Conservation (phyloP, 129 eudicot genomes). For the Flaveria robusta region DNA sequence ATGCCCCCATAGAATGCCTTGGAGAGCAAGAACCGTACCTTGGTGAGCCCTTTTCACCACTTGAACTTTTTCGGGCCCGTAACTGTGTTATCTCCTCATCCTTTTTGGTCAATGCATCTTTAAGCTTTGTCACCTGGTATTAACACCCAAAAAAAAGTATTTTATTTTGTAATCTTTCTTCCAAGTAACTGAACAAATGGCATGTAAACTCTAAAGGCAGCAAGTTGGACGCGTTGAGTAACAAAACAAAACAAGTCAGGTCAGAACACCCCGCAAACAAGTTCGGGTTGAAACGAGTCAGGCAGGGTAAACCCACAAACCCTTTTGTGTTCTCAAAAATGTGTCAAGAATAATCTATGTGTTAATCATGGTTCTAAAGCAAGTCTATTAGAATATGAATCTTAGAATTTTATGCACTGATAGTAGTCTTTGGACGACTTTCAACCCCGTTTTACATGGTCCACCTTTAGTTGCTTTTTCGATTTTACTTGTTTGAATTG, state of each 20-base stretch:
- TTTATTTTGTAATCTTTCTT: neutral
- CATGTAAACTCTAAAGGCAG: neutral
- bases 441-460: neutral
- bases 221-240: neutral
- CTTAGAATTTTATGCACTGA: neutral
- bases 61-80: slow-evolving; percentile 41
- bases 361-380: neutral
- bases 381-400: neutral
- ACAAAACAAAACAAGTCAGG: neutral
- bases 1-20: slow-evolving; percentile 45
- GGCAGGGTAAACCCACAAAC: neutral
- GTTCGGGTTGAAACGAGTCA: neutral
- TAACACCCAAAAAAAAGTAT: slow-evolving; percentile 14
- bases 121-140: slow-evolving; percentile 58
- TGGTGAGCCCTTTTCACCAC: slow-evolving; percentile 47
- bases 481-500: neutral
- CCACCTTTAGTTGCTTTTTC: too few relatives aligned
- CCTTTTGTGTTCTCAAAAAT: neutral
- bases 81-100: slow-evolving; percentile 62
- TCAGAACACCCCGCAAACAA: neutral
- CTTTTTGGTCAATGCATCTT: slow-evolving; percentile 62
- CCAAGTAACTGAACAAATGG: neutral
- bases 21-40: slow-evolving; percentile 53
- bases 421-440: neutral
- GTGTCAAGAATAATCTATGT: neutral